phyloP scores from a whole-genome alignment of 106 monocot species.

The Dioscorea zingiberensis region DNA sequence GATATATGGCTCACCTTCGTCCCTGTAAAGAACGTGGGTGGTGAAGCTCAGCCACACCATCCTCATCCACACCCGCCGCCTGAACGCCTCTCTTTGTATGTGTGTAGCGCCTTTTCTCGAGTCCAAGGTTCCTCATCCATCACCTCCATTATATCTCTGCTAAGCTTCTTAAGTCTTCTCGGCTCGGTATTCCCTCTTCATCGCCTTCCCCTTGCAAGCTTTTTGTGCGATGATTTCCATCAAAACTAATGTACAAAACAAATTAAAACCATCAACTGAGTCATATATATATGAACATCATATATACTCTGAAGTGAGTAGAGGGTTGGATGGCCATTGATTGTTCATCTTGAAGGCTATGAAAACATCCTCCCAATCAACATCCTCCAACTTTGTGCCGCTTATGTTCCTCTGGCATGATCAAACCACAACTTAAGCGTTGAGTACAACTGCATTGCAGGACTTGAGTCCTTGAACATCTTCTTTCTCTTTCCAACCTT shows the following conservation, averaged over 20 bases:
- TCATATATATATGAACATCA: too few species aligned
- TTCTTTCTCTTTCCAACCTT: conserved; percentile 42
- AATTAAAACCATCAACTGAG: too few species aligned
- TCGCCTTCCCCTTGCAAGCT: conserved; percentile 22
- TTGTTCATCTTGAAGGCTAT: conserved; percentile 20
- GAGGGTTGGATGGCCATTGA: conserved; percentile 32
- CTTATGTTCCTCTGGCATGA: not conserved
- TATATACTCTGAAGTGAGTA: conserved; percentile 24
- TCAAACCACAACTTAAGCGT: conserved; percentile 16
- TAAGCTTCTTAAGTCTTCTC: conserved; percentile 23
- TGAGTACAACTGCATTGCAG: conserved; percentile 32
- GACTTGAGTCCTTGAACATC: conserved; percentile 41
- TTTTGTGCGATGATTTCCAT: too few species aligned
- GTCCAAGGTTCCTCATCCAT: conserved; percentile 37
- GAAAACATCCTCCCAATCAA: conserved; percentile 48
- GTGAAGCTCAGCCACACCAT: too few species aligned
- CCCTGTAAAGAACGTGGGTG: conserved; percentile 70
- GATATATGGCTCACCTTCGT: conserved; percentile 61
- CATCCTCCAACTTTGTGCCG: conserved; percentile 9
- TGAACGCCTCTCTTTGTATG: conserved; percentile 47
- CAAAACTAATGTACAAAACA: too few species aligned
- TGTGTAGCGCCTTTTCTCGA: conserved; percentile 48
- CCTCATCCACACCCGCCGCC: conserved; percentile 11
- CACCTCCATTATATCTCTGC: conserved; percentile 28
- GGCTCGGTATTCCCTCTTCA: conserved; percentile 25